A percentile compares a stretch with the other conserved stretches of the same genome.
Conservation (phyloP, 306 rosid genomes). For the Mimosa bimucronata region DNA sequence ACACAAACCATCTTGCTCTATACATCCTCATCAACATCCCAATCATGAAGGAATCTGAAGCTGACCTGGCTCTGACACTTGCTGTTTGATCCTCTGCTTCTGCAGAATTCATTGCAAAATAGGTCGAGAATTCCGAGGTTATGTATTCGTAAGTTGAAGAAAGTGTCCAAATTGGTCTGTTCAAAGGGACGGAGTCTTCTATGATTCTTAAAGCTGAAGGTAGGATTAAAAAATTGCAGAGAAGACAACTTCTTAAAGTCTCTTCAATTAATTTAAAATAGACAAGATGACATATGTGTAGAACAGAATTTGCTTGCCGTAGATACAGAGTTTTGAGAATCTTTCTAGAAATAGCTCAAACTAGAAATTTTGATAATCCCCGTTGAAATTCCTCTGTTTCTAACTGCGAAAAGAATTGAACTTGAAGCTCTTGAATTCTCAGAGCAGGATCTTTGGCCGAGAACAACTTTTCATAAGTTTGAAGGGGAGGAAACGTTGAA, state of each 20-base stretch:
- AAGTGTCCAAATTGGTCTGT: slow-evolving; percentile 32
- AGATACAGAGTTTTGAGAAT: not conserved
- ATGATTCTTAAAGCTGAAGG: slow-evolving; percentile 3
- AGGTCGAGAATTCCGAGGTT: not conserved
- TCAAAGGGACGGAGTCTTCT: slow-evolving; percentile 39
- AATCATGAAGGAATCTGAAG: slow-evolving; percentile 48
- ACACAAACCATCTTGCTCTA: slow-evolving; percentile 85
- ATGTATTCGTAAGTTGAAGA: not conserved
- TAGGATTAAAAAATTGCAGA: not conserved
- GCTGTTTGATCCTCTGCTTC: slow-evolving; percentile 39
- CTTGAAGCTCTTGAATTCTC: slow-evolving; percentile 18
- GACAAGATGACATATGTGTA: not conserved
- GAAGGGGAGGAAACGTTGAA: not conserved
- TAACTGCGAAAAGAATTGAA: not conserved
- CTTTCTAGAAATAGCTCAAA: slow-evolving; percentile 16
- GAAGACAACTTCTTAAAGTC: not conserved
- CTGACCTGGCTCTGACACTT: slow-evolving; percentile 40
- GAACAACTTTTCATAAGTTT: not conserved
- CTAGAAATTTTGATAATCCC: slow-evolving; percentile 10
- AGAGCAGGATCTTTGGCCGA: not conserved
- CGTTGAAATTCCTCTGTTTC: not conserved
- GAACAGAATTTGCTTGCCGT: not conserved
- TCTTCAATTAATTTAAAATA: not conserved
- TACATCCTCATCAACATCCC: slow-evolving; percentile 74
- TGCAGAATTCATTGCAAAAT: slow-evolving; percentile 36